Evolutionary conservation across 2,329 filamentous ascomycete genomes (phyloP).

Genomic region (Colletotrichum sp.): DNA sequence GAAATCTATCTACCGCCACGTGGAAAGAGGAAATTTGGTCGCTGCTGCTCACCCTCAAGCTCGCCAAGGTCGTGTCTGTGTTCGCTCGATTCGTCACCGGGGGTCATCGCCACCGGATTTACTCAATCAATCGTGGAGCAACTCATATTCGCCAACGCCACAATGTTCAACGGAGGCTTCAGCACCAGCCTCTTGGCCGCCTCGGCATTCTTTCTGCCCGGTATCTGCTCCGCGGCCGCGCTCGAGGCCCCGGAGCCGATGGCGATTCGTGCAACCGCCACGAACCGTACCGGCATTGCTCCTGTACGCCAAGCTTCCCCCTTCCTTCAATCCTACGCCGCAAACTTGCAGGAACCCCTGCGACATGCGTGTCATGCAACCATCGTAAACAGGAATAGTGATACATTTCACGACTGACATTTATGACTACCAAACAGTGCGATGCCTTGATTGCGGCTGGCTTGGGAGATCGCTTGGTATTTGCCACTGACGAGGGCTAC

Average conservation of each 20-base stretch:
- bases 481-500: slow-evolving; percentile 2
- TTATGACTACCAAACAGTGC: not conserved
- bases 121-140: not conserved
- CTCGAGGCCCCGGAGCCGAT: not conserved
- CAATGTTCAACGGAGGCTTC: not conserved
- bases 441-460: slow-evolving; percentile 11
- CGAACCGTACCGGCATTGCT: not conserved
- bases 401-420: not conserved
- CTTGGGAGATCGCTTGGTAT: not conserved
- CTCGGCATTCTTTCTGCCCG: not conserved
- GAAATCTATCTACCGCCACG: not conserved
- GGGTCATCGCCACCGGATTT: not conserved
- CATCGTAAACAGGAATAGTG: not conserved
- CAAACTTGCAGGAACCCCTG: not conserved
- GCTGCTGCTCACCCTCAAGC: not conserved
- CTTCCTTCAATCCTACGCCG: not conserved
- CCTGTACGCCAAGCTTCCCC: not conserved
- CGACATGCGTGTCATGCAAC: not conserved
- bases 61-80: not conserved
- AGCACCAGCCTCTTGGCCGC: not conserved
- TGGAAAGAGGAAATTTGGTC: not conserved
- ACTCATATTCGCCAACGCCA: not conserved
- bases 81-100: not conserved
- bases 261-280: not conserved
- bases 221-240: not conserved